Evolutionary conservation across 768 basidiomycete genomes (phyloP).

Genomic region (Boletus speciosus): DNA sequence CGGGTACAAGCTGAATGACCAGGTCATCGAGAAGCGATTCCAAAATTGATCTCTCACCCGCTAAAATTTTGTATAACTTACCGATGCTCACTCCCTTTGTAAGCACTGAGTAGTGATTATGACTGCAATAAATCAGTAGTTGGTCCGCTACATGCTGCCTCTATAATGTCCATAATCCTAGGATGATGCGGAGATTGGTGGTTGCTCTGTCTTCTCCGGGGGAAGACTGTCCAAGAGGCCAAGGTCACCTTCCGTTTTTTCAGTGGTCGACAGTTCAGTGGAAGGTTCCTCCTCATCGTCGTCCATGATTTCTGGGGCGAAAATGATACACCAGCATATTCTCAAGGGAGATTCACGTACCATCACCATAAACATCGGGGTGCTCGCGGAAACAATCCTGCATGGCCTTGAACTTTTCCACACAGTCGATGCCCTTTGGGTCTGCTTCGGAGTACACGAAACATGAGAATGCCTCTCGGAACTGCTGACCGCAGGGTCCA

Average conservation of each 20-base stretch:
- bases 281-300: constrained; percentile 54
- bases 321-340: constrained; percentile 3
- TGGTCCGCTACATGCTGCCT: constrained; percentile 16
- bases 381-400: constrained; percentile 96
- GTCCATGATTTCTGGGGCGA: constrained; percentile 56
- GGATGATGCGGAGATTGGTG: constrained; percentile 12
- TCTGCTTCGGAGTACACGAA: constrained; percentile 93
- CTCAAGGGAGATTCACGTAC: constrained; percentile 43
- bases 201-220: constrained; percentile 8
- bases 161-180: constrained; percentile 20
- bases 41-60: constrained; percentile 29
- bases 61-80: constrained; percentile 3
- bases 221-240: constrained; percentile 2
- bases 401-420: constrained; percentile 97
- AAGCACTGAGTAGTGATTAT: constrained; percentile 30
- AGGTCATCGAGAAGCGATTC: constrained; percentile 74
- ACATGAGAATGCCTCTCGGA: constrained; percentile 94
- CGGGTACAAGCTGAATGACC: constrained; percentile 72
- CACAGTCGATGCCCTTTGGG: constrained; percentile 96
- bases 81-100: constrained; percentile 8
- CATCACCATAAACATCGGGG: constrained; percentile 93
- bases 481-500: constrained; percentile 91
- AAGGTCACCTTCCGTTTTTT: constrained; percentile 8
- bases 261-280: not conserved
- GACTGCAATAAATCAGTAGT: constrained; percentile 26